Evolutionary conservation across 2,329 filamentous ascomycete species (phyloP), one percentile per base, ranked within the genome.

Genomic region (Talaromyces piceae): DNA sequence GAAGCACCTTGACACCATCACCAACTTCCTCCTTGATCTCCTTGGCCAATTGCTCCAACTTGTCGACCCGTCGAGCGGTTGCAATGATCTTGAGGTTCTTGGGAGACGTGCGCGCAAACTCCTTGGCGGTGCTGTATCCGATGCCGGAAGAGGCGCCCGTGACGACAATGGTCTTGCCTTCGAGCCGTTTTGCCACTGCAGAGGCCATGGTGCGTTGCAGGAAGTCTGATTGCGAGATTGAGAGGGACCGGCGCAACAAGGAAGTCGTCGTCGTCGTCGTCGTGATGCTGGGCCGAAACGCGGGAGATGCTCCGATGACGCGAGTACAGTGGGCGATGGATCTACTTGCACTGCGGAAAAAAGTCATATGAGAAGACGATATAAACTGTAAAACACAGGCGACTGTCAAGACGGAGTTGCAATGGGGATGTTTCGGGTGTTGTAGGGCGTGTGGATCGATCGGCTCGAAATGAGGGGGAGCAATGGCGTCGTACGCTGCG

Each of bases 121-220:
- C 93, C 58, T 93, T 75, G n/a, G 91, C 93, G 45, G 72, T 74
- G 57, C 68, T 72, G 53, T 62, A 81, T 22, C 93, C 93, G 69
- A 98, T 97, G 56, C 93, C 93, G 18, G 89, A 94, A 3, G 87
- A 93, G 27, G 93, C 93, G 51, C 93, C 93, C 4, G 93, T 97
- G 57, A 98, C 81, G 52, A 97, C 72, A 53, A 97, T 77, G 4
- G 90, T 97, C 76, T 97, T 97, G 79, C 90, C 90, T 63, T 86
- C 80, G 54, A 98, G 87, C 74, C 91, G 90, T 69, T 89, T 86
- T 57, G 79, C 79, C 72, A 87, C 83, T 64, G 86, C 82, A 33
- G 88, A 80, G 22, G 78, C 71, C 81, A 85, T 86, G 52, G 69
- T 79, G 61, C 77, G 67, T 28, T 18, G 37, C 22, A 52, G 23